Evolutionary conservation across 345 rosid genomes (phyloP).

Genomic region (Leavenworthia alabamica): DNA sequence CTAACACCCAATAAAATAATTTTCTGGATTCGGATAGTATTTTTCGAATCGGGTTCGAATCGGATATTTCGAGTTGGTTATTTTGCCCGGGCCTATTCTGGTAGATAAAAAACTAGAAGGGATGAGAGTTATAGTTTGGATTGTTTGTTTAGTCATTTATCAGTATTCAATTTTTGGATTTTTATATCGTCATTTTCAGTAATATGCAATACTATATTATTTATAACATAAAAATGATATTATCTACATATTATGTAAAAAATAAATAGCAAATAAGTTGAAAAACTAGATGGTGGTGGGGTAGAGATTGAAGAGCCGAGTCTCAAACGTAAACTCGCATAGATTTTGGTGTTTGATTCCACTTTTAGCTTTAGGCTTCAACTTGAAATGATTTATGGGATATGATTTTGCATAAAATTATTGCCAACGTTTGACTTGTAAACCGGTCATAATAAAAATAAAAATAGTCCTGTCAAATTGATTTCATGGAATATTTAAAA

Average conservation of each 20-base stretch:
- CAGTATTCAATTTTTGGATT: background rate
- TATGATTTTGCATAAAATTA: background rate
- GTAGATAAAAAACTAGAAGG: constrained; percentile 9
- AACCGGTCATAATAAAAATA: background rate
- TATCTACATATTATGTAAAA: background rate
- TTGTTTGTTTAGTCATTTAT: background rate
- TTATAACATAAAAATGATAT: background rate
- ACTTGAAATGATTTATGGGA: no score
- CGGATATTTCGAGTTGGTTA: no score
- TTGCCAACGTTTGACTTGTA: background rate
- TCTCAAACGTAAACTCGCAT: background rate
- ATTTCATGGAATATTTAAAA: no score
- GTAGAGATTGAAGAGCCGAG: background rate
- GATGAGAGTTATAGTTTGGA: background rate
- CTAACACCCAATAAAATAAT: no score
- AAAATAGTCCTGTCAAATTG: background rate
- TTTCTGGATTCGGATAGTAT: no score
- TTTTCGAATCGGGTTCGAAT: no score
- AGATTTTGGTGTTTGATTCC: background rate
- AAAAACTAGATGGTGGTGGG: no score
- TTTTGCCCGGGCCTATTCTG: no score
- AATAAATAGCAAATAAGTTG: background rate
- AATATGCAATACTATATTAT: background rate
- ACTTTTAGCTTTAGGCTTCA: no score
- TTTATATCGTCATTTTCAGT: background rate